Percentiles rank a stretch among this genome's conserved stretches.
Evolutionary conservation across 257 asterid genomes (phyloP).

Genomic region (Solanum neorickii): DNA sequence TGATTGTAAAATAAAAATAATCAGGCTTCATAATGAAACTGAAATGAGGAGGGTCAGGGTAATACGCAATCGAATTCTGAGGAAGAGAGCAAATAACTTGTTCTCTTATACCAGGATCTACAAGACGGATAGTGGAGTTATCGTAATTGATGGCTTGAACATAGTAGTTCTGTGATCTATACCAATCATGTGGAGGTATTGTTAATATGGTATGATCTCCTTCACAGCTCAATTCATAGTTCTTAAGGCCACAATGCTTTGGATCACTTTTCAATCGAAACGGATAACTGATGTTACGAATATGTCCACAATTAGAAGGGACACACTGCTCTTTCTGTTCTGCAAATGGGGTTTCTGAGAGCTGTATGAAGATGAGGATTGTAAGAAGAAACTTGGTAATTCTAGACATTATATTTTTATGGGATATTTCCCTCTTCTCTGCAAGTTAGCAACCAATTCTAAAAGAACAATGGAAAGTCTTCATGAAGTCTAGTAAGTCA

Average conservation of each 20-base stretch:
- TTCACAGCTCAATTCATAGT: background rate
- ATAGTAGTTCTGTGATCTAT: background rate
- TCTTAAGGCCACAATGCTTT: background rate
- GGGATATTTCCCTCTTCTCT: background rate
- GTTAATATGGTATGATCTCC: background rate
- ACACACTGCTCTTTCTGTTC: background rate
- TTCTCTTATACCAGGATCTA: background rate
- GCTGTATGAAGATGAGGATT: background rate
- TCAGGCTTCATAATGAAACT: accelerated
- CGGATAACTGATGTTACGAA: conserved; percentile 3
- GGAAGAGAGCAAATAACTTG: conserved; percentile 13
- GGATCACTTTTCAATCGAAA: conserved; percentile 1
- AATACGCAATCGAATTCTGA: background rate
- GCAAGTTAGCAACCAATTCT: background rate
- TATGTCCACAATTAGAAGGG: background rate
- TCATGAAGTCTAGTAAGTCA: background rate
- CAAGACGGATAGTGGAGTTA: conserved; percentile 13
- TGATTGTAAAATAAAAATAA: background rate
- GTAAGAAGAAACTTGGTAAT: background rate
- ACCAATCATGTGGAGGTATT: background rate
- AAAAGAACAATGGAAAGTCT: background rate
- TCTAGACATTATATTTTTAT: background rate
- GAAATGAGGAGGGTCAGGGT: accelerated
- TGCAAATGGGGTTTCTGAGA: background rate
- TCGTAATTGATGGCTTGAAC: conserved; percentile 15